Evolutionary conservation across 805 yeast species (phyloP).

Genomic region (Cyberlindnera xishuangbannaensis): DNA sequence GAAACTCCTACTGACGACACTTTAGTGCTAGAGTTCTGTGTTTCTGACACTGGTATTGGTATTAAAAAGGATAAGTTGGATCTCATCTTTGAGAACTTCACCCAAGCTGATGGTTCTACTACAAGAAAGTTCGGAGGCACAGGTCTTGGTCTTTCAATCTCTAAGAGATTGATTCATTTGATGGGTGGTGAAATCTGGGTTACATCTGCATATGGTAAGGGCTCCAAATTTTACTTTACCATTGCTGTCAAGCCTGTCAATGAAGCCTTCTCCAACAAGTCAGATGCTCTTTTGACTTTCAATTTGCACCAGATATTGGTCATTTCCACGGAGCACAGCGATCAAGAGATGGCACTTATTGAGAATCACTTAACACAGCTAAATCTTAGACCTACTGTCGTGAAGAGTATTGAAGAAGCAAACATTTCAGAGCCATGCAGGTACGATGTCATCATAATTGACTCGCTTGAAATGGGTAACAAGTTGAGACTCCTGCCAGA

Average conservation of each 20-base stretch:
- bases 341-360: constrained; percentile 43
- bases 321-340: constrained; percentile 58
- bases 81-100: constrained; percentile 80
- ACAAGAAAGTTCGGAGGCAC: constrained; percentile 92
- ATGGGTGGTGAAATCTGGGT: constrained; percentile 97
- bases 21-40: constrained; percentile 70
- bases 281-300: constrained; percentile 69
- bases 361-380: constrained; percentile 45
- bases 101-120: constrained; percentile 93
- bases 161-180: constrained; percentile 77
- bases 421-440: constrained; percentile 49
- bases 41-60: constrained; percentile 87
- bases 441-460: constrained; percentile 82
- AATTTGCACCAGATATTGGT: constrained; percentile 64
- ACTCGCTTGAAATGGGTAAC: constrained; percentile 70
- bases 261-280: constrained; percentile 51
- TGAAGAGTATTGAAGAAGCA: constrained; percentile 38
- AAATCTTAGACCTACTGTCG: constrained; percentile 58
- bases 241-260: constrained; percentile 71
- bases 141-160: constrained; percentile 82
- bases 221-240: constrained; percentile 79
- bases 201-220: constrained; percentile 72
- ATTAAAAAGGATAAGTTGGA: constrained; percentile 81
- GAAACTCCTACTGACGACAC: constrained; percentile 30
- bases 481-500: constrained; percentile 63